phyloP scores from a whole-genome alignment of 1,284 basidiomycete species.

The Ceratobasidium sp. region DNA sequence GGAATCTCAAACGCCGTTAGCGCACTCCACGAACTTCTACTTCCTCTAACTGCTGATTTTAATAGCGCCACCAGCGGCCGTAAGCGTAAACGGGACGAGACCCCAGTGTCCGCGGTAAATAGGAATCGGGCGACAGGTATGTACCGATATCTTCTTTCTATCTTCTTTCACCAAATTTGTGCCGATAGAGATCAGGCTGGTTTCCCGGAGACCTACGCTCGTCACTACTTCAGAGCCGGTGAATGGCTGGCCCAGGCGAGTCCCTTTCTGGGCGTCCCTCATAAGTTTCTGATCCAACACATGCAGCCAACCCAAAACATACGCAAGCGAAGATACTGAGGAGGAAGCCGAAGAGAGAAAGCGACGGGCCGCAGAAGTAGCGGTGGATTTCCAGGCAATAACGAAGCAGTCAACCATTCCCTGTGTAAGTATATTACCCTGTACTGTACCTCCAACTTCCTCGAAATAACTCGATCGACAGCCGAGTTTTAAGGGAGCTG shows the following conservation, averaged over 20 bases:
- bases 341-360: constrained; percentile 32
- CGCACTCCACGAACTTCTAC: background rate
- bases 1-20: background rate
- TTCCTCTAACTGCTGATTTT: background rate
- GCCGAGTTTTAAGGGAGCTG: background rate
- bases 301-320: constrained; percentile 4
- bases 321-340: constrained; percentile 39
- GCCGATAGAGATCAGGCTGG: background rate
- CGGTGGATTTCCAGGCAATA: constrained; percentile 38
- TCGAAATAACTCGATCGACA: background rate
- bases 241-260: background rate
- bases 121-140: background rate
- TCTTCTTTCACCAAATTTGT: background rate
- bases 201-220: background rate
- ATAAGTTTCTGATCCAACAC: background rate
- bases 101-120: background rate
- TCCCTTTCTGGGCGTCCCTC: background rate
- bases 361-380: constrained; percentile 33
- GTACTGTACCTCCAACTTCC: background rate
- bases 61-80: background rate
- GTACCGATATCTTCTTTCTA: background rate
- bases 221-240: background rate
- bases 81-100: constrained; percentile 33
- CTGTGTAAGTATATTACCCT: constrained; percentile 11
- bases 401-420: background rate